Evolutionary conservation across 805 yeast genomes (phyloP).

Genomic region (Candida parachauliodes): DNA sequence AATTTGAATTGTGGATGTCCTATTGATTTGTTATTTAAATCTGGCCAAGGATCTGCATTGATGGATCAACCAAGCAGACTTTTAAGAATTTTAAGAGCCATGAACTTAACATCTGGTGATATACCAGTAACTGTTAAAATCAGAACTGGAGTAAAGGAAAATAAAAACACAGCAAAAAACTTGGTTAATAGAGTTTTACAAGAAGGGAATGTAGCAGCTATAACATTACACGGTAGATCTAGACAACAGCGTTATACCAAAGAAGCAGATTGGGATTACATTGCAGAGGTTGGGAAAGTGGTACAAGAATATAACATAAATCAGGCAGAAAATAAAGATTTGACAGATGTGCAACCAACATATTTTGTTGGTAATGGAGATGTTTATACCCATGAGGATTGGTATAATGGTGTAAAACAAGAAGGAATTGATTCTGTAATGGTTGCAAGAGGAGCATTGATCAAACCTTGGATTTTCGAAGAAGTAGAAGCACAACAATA

Average conservation of each 20-base stretch:
- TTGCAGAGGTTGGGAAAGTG: constrained; percentile 65
- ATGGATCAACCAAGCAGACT: constrained; percentile 85
- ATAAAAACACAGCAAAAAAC: constrained; percentile 80
- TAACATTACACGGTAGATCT: constrained; percentile 94
- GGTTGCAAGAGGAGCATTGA: constrained; percentile 97
- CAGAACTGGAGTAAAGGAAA: constrained; percentile 86
- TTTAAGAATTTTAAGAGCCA: constrained; percentile 74
- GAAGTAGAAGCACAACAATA: constrained; percentile 88
- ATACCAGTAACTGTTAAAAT: constrained; percentile 89
- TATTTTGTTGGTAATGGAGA: constrained; percentile 96
- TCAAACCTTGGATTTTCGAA: constrained; percentile 98
- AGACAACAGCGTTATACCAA: constrained; percentile 92
- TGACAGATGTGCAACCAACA: constrained; percentile 56
- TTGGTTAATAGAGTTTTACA: constrained; percentile 67
- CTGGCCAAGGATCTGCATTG: constrained; percentile 94
- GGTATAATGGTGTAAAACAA: constrained; percentile 66
- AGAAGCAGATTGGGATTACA: constrained; percentile 91
- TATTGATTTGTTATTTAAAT: constrained; percentile 86
- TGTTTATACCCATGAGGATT: constrained; percentile 79
- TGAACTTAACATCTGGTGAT: constrained; percentile 87
- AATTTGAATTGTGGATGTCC: constrained; percentile 98
- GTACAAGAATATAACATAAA: constrained; percentile 58
- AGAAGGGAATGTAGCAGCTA: constrained; percentile 83
- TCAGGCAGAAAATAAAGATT: constrained; percentile 58
- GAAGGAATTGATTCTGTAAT: constrained; percentile 86